Percentiles rank a stretch among this genome's conserved stretches.
Evolutionary conservation across 495 filamentous ascomycete species (phyloP).

Genomic region (Tetracladium setigerum): DNA sequence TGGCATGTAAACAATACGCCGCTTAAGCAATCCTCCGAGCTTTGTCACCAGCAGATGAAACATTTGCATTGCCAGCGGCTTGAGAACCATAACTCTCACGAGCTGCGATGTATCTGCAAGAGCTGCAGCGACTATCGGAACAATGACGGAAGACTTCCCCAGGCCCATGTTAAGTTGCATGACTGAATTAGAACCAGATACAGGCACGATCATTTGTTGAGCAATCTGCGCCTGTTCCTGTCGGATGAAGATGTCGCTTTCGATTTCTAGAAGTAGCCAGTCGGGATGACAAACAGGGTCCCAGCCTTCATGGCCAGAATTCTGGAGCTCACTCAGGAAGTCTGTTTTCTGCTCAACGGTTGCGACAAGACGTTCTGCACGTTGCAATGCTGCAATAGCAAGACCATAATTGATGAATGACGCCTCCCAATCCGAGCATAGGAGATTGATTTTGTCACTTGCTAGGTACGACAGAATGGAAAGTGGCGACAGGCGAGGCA

Average conservation of each 20-base stretch:
- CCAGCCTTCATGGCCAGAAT: slow-evolving; percentile 47
- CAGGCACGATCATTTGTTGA: slow-evolving; percentile 44
- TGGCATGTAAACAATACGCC: slow-evolving; percentile 54
- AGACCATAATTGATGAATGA: slow-evolving; percentile 31
- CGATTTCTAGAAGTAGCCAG: slow-evolving; percentile 55
- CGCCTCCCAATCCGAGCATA: slow-evolving; percentile 23
- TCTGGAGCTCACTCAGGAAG: slow-evolving; percentile 42
- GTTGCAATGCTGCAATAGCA: slow-evolving; percentile 27
- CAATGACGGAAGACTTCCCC: slow-evolving; percentile 65
- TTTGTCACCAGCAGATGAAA: slow-evolving; percentile 49
- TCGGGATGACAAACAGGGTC: slow-evolving; percentile 44
- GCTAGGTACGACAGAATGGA: slow-evolving; percentile 31
- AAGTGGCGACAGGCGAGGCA: slow-evolving; percentile 25
- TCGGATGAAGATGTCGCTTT: slow-evolving; percentile 55
- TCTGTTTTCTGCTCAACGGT: slow-evolving; percentile 29
- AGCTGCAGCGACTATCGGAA: slow-evolving; percentile 51
- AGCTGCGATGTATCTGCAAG: slow-evolving; percentile 47
- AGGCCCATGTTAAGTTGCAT: slow-evolving; percentile 74
- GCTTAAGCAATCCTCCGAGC: slow-evolving; percentile 51
- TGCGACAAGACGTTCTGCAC: slow-evolving; percentile 30
- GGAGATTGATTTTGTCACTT: slow-evolving; percentile 13
- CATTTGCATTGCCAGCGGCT: slow-evolving; percentile 56
- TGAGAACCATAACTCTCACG: slow-evolving; percentile 53
- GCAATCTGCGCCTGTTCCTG: slow-evolving; percentile 54
- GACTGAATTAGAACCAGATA: slow-evolving; percentile 36